Conservation (phyloP, 2,329 filamentous ascomycete genomes). For the Aschersonia sp. region DNA sequence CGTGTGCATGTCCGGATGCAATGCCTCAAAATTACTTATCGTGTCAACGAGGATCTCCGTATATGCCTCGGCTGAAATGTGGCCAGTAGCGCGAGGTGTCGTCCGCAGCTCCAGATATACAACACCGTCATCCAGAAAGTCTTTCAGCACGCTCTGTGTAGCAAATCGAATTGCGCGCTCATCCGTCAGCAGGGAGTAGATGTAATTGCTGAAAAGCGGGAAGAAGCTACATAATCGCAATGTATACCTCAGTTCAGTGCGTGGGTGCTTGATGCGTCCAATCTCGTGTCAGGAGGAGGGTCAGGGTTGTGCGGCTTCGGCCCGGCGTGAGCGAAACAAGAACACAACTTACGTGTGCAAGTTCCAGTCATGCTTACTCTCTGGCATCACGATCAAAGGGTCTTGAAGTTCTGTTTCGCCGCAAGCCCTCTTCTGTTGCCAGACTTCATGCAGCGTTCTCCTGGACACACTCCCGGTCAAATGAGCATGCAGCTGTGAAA, state of each 20-base stretch:
- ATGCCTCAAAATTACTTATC: conserved; percentile 36
- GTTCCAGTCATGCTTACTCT: conserved; percentile 57
- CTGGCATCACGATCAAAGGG: conserved; percentile 53
- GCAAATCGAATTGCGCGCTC: conserved; percentile 42
- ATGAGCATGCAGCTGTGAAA: conserved; percentile 60
- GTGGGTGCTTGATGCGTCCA: too few relatives aligned
- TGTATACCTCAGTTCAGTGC: neutral
- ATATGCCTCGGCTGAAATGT: conserved; percentile 48
- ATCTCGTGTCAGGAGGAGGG: too few relatives aligned
- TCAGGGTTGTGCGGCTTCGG: too few relatives aligned
- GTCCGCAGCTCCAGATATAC: conserved; percentile 69
- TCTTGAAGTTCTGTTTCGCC: conserved; percentile 45
- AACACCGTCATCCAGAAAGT: conserved; percentile 58
- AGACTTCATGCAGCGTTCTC: conserved; percentile 59
- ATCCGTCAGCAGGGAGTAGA: conserved; percentile 60
- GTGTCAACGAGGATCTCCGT: conserved; percentile 49
- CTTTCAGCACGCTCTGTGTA: conserved; percentile 47
- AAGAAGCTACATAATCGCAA: conserved; percentile 44
- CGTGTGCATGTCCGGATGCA: conserved; percentile 33
- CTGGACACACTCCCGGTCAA: conserved; percentile 66
- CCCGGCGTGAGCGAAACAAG: neutral
- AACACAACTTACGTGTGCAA: conserved; percentile 43
- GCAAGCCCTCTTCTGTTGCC: conserved; percentile 42
- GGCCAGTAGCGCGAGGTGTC: conserved; percentile 51
- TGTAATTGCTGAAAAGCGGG: conserved; percentile 63